Evolutionary conservation across 352 stramenopile species (phyloP).

Genomic region (Phytopythium chamaehyphon): DNA sequence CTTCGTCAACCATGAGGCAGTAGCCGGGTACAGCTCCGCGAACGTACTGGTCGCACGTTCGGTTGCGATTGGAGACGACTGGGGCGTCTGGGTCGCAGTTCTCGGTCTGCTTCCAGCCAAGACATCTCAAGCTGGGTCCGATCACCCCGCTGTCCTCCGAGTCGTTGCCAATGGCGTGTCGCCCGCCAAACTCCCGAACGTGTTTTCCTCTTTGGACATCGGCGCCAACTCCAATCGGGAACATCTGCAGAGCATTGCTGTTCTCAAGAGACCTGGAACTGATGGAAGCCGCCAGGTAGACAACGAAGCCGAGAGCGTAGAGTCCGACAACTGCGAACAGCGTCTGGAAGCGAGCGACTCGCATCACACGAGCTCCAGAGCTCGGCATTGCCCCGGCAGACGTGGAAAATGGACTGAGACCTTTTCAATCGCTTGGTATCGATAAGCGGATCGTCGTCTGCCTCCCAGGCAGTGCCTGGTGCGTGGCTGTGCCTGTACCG

Average conservation of each 20-base stretch:
- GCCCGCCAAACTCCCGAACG: slow-evolving; percentile 1
- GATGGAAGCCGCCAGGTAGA: slow-evolving; percentile 6
- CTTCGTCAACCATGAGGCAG: slow-evolving; percentile 39
- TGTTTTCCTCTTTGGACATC: background rate
- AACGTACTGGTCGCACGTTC: slow-evolving; percentile 35
- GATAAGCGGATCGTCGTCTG: background rate
- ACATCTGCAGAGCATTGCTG: slow-evolving; percentile 4
- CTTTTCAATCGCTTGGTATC: background rate
- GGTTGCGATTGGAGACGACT: slow-evolving; percentile 25
- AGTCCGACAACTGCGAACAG: slow-evolving; percentile 24
- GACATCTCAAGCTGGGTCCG: slow-evolving; percentile 23
- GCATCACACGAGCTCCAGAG: background rate
- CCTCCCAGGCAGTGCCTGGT: too few species aligned
- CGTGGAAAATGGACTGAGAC: background rate
- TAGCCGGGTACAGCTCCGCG: slow-evolving; percentile 35
- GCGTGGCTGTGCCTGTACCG: too few species aligned
- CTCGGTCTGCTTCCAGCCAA: slow-evolving; percentile 47
- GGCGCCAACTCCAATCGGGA: slow-evolving; percentile 1
- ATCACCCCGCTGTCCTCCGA: background rate
- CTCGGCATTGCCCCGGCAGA: background rate
- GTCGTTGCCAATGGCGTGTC: background rate
- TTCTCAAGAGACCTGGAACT: background rate
- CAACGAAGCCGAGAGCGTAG: slow-evolving; percentile 22
- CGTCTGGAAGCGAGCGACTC: slow-evolving; percentile 7
- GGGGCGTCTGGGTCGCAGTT: slow-evolving; percentile 27